Conservation (phyloP, 140 eudicot species). For the Cichorium intybus region DNA sequence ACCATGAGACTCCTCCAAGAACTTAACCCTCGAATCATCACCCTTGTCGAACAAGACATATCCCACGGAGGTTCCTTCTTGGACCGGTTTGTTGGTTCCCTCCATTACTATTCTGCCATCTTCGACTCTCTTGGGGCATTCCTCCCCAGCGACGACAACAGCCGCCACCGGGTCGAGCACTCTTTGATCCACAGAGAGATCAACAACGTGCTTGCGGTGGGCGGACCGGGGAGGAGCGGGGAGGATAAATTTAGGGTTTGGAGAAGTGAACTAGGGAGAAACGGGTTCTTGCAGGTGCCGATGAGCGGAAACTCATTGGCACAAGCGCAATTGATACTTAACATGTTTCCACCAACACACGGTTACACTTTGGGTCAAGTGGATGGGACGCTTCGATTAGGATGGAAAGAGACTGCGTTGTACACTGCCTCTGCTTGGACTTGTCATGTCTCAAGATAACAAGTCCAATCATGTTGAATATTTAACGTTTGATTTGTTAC, state of each 20-base stretch:
- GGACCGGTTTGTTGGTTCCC: constrained; percentile 81
- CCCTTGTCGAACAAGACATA: constrained; percentile 82
- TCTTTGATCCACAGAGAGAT: constrained; percentile 62
- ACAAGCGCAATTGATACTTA: constrained; percentile 74
- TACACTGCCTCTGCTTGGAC: constrained; percentile 91
- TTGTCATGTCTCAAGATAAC: constrained; percentile 45
- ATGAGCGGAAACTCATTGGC: constrained; percentile 81
- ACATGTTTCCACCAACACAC: constrained; percentile 66
- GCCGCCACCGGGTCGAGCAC: constrained; percentile 56
- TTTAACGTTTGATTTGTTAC: constrained; percentile 11
- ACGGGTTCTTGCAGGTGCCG: constrained; percentile 59
- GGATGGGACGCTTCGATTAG: constrained; percentile 77
- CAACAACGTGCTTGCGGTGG: constrained; percentile 68
- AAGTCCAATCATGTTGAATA: constrained; percentile 8
- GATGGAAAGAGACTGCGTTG: constrained; percentile 88
- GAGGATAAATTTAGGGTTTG: constrained; percentile 71
- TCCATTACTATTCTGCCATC: constrained; percentile 71
- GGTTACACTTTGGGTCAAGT: constrained; percentile 74
- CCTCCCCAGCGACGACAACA: constrained; percentile 45
- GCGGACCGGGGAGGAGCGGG: constrained; percentile 83
- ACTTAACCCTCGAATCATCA: constrained; percentile 57
- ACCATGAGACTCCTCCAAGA: constrained; percentile 72
- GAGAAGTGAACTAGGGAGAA: constrained; percentile 56
- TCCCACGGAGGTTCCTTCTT: constrained; percentile 68
- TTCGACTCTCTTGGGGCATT: constrained; percentile 76